Conservation (phyloP, 257 asterid species). For the Petunia axillaris region DNA sequence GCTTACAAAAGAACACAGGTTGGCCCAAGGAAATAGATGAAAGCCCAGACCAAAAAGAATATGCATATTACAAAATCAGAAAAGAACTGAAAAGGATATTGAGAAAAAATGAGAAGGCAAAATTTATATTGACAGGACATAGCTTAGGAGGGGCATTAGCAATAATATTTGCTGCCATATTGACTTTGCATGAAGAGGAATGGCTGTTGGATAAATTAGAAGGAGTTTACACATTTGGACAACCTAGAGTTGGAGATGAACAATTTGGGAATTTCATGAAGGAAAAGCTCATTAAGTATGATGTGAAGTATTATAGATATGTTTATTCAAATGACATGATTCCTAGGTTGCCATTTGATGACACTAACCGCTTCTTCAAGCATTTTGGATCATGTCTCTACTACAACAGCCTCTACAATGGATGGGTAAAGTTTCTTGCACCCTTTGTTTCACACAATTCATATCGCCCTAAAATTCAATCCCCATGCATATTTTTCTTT, state of each 20-base stretch:
- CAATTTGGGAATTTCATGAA: constrained; percentile 68
- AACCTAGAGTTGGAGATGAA: constrained; percentile 76
- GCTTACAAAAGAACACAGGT: constrained; percentile 51
- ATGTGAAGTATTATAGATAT: constrained; percentile 54
- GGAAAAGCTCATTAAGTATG: constrained; percentile 38
- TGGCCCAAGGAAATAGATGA: constrained; percentile 53
- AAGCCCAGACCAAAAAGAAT: constrained; percentile 26
- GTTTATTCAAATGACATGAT: constrained; percentile 69
- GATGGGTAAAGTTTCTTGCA: constrained; percentile 42
- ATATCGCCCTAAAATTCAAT: background rate
- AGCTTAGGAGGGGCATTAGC: constrained; percentile 83
- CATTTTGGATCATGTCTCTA: constrained; percentile 77
- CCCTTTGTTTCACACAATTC: background rate
- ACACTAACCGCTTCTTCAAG: constrained; percentile 53
- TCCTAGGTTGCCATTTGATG: constrained; percentile 81
- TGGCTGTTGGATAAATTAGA: constrained; percentile 48
- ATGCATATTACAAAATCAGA: constrained; percentile 62
- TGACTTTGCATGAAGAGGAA: constrained; percentile 59
- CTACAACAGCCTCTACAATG: constrained; percentile 61
- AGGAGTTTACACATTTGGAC: constrained; percentile 84
- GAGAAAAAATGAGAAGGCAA: constrained; percentile 40
- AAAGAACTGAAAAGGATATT: constrained; percentile 46
- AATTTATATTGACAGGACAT: constrained; percentile 66
- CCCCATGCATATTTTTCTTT: background rate
- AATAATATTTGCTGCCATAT: constrained; percentile 46